Evolutionary conservation across 2,329 filamentous ascomycete genomes (phyloP), one percentile per base, ranked within the genome.

Genomic region (Mollisia scopiformis): DNA sequence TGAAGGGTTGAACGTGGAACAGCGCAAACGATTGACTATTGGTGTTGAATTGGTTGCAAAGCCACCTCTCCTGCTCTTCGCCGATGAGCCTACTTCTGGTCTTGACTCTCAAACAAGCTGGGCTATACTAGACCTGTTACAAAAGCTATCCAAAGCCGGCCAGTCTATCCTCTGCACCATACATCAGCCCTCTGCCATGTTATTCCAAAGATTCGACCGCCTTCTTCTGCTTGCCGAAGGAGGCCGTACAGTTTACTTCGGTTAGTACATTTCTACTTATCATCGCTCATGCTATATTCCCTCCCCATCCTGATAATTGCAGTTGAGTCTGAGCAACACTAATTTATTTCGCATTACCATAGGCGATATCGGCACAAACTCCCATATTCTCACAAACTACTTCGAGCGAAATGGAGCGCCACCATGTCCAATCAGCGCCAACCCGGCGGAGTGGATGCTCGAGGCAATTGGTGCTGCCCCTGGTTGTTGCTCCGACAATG

Each of bases 141-240:
- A 96, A 76, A 97, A 96, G 77, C 82, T 97, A 33, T 92, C 92
- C 69, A 90, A 94, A 75, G 90, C 88, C 64, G 93, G 94, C 16
- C 92, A 96, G 74, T 93, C 94, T 55, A 92, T 97, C 76, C 87
- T 97, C n/a, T 97, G 93, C 79, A 97, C 94, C 0, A 97, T 97
- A 63, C 94, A 98, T 75, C 94, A 98, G 76, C 94, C 94, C n/a
- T 96, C 92, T 14, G 93, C 93, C 33, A 93, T 96, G 84, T 83
- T 97, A 56, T 97, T 97, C 80, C 91, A 97, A 74, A 89, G 92
- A 61, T 97, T 95, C 73, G 91, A 95, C 71, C 85, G 90, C 61
- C 84, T 95, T 7, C 81, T 94, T 31, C 92, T 95, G 79, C 79
- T 95, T 16, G 87, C 88, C 33, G 88, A 85, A 71, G 91, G 91